Base-by-base conservation (phyloP, 2,329 filamentous ascomycete genomes). In the Microcyclospora pomicola region DNA sequence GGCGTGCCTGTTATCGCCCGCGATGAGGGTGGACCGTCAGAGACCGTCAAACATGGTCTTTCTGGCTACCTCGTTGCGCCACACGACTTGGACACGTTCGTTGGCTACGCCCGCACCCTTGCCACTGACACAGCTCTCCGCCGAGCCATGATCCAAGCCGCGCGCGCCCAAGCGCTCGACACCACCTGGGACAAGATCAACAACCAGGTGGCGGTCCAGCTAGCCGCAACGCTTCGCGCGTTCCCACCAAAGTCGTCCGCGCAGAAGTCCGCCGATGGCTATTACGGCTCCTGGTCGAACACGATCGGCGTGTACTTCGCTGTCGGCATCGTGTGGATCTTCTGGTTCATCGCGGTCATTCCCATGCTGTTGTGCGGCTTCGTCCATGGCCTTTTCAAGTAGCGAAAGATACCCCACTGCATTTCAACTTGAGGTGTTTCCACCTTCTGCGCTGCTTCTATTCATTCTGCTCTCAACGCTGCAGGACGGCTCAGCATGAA, bases 121-220 rank as follows among this genome's bases (percentile, higher is more conserved):
- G 65, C 67, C 1, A 56, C 50, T 2, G 64, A 80, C 42, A 34
- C 53, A 0, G 39, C 45, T 0, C 54, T 72, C 12, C 65, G 73
- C 6, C 36, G 48, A 5, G 51, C 46, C 1, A 70, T 81, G 60
- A 59, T 62, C 2, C 40, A 42, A 0, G 60, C 64, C 7, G 69
- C 74, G 1, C 66, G 76, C 37, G 51, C 54, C 14, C 70, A 75
- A 43, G 78, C 77, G 0, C 71, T 71, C 42, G 66, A 75, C 35
- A 76, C 73, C 2, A 82, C 75, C 0, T 82, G 78, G 79, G 75
- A 80, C 41, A 77, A 72, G 59, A 79, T 82, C 56, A 79, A 80
- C 59, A 78, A 79, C 49, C 73, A 71, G 35, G 77, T 80, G 1
- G 78, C 78, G 2, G 75, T 73, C 68, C 69, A 72, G 40, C 72